Conservation (phyloP, 306 rosid species). For the Cucurbita maxima region DNA sequence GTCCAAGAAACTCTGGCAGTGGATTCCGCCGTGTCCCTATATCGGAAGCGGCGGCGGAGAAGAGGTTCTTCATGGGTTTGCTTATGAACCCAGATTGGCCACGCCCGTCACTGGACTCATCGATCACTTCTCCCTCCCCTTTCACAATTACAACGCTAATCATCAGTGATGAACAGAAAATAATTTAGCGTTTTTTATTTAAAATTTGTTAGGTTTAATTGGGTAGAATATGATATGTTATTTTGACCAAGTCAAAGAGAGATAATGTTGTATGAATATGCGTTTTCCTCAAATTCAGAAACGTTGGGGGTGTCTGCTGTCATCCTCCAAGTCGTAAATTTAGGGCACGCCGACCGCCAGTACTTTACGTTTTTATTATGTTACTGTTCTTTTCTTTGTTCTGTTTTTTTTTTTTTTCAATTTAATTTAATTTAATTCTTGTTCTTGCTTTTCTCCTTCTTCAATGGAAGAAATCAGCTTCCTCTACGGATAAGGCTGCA, state of each 20-base stretch:
- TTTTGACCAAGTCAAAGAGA: not conserved
- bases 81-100: slow-evolving; percentile 71
- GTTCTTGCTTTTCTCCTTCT: too few species aligned
- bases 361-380: not conserved
- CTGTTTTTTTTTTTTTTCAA: too few species aligned
- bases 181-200: too few species aligned
- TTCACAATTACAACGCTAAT: slow-evolving; percentile 21
- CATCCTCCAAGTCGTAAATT: not conserved
- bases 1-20: slow-evolving; percentile 59
- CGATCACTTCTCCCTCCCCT: slow-evolving; percentile 53
- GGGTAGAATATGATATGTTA: not conserved
- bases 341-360: not conserved
- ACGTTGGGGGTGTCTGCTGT: not conserved
- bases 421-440: too few species aligned
- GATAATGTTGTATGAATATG: not conserved
- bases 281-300: not conserved
- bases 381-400: not conserved
- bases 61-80: slow-evolving; percentile 58
- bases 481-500: not conserved
- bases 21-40: slow-evolving; percentile 92
- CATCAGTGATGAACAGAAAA: not conserved
- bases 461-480: not conserved
- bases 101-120: slow-evolving; percentile 69
- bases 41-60: not conserved
- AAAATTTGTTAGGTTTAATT: not conserved